Base-by-base conservation (phyloP, 1,284 basidiomycete species). In the Ganoderma lucidum region DNA sequence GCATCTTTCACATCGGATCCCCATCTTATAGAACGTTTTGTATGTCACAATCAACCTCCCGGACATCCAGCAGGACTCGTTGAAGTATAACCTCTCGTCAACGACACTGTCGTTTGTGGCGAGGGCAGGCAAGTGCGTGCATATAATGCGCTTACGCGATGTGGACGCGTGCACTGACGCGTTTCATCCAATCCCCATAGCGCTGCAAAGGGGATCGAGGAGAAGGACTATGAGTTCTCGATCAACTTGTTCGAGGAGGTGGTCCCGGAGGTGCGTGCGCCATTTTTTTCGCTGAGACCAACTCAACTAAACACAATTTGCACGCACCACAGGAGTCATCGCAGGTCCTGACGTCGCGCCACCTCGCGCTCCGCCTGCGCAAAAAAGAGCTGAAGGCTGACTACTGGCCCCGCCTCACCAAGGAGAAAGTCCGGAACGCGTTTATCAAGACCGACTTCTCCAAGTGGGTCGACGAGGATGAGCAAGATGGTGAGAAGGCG, bases 401-500 rank as follows among this genome's bases (percentile, higher is more conserved):
- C 76, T 98, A 88, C 83, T 98, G 96, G 96, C 92, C 94, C 28
- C 89, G 96, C 70, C 84, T 98, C 65, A 95, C 93, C 56, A 96
- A 96, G 82, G 93, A 94, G 73, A 96, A 96, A 82, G 79, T 88
- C 70, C 94, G 89, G 82, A 88, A 86, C 69, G 84, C 89, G 65
- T 96, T 90, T 83, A 83, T 97, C 80, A 96, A 96, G 87, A 96
- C 95, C 62, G 95, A 97, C 82, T 97, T 96, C 80, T 84, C 86
- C 77, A 96, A 94, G 83, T 98, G 96, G 96, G 93, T 93, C 63
- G 96, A 97, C 79, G 96, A 98, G 84, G 96, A 98, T 78, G 96
- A 98, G 81, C 96, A 98, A 83, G 93, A 95, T 42, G 92, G 85
- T 62, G 85, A 81, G 23, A 74, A 74, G 5, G 77, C 77, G 9